Evolutionary conservation across 176 grass and related monocot genomes (phyloP), one percentile per base, ranked within the genome.

Genomic region (Juncus inflexus): DNA sequence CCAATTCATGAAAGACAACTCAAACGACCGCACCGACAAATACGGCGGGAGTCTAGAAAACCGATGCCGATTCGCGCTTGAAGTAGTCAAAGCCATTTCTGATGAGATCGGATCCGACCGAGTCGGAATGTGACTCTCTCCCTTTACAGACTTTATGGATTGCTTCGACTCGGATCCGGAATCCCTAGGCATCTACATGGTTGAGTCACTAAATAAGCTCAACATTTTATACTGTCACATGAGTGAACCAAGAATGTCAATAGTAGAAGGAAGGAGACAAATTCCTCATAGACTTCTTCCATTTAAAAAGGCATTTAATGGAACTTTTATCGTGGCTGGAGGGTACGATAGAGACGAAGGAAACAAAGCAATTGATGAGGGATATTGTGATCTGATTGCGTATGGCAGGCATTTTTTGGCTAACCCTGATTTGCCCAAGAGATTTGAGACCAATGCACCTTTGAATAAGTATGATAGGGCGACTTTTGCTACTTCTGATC

Each of bases 1-100:
- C 53, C 76, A 87, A 61, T 87, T 87, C 57, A 70, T 87, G 61
- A 87, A 87, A 69, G 84, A 83, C 50, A 28, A 1, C 19, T 28
- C 19, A 28, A 28, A 28, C 19, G 19, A 28, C 19, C 19, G 19
- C 19, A 28, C 35, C 42, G 85, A 87, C 37, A 12, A 79, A 36
- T 87, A 83, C 8, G 80, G 80, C 15, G 76, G 80, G 0, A 42
- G 41, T 15, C 40, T 87, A 0, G 50, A 77, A 2, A 79, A 80
- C 8, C 61, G 76, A 2, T 77, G 85, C 41, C 76, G 61, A n/a
- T 87, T 87, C 37, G 80, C 85, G 8, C 14, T 87, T 3, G 76
- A 83, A 61, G 11, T 83, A 5, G 72, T 87, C 4, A 50, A 67
- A 9, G 72, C 73, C 19, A 40, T 81, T 0, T 67, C 8, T 51